Base-by-base conservation (phyloP, 768 basidiomycete species). In the Pleurotus eryngii region DNA sequence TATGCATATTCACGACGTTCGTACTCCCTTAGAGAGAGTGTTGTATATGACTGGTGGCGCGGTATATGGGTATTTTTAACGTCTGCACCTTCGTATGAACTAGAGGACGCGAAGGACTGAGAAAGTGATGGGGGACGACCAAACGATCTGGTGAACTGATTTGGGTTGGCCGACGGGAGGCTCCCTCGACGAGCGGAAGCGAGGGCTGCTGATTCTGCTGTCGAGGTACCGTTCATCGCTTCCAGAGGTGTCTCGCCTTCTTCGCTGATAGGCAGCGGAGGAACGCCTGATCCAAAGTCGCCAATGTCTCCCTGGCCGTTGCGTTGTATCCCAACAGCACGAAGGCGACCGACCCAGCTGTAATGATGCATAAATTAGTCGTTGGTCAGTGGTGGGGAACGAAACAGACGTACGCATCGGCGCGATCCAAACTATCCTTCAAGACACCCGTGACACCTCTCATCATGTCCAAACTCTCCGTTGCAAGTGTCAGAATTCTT, bases 391-490 rank as follows among this genome's bases (percentile, higher is more conserved):
- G 8, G 7, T 50, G 18, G 24, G 26, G 37, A 54, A 46, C 30
- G 50, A 40, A 49, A 26, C 48, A 57, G 6, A 81, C 86, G 45
- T 69, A 92, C 84, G 88, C 82, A 68, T 95, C 94, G 27, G 93
- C 94, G 55, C 87, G 78, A 68, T 95, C 92, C 69, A 95, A 74
- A 60, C 86, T 90, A 59, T 95, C 94, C 64, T 86, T 88, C 59
- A 95, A 89, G 20, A 95, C 91, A 3, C 83, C 80, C n/a, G 91
- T 91, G 26, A 95, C 91, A 26, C 90, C 85, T 26, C 87, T 78
- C 79, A 96, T 85, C 92, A 95, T 95, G 66, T 96, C 93, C 70
- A 96, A 66, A 66, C 92, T 94, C 75, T 96, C 95, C 12, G 89
- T 89, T 11, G 94, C 92, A 7, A 96, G 82, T 6, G 86, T 84